Conservation (phyloP, 148 eudicot species). For the Arctostaphylos glauca region DNA sequence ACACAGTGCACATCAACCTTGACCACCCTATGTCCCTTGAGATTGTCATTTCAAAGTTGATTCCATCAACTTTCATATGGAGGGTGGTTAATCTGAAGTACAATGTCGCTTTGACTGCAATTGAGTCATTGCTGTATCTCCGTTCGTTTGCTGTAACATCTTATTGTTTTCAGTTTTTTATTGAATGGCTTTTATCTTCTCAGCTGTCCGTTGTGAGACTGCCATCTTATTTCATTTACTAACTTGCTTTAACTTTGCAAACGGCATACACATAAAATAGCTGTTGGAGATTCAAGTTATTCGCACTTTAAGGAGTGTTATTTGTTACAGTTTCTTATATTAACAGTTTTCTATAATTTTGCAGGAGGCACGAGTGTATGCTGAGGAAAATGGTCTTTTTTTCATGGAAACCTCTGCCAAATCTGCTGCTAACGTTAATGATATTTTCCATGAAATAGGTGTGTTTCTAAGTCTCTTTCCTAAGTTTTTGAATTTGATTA, state of each 20-base stretch:
- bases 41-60: not conserved
- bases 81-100: not conserved
- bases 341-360: not conserved
- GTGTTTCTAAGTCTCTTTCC: slow-evolving; percentile 9
- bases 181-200: not conserved
- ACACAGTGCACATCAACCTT: not conserved
- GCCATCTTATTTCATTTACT: not conserved
- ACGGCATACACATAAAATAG: not conserved
- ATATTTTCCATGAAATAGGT: slow-evolving; percentile 88
- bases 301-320: not conserved
- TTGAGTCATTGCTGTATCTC: not conserved
- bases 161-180: not conserved
- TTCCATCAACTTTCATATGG: not conserved
- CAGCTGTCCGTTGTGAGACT: not conserved
- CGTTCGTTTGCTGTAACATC: not conserved
- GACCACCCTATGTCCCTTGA: not conserved
- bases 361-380: slow-evolving; percentile 84
- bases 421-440: slow-evolving; percentile 86
- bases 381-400: slow-evolving; percentile 88
- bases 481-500: not conserved
- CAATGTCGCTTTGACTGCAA: not conserved
- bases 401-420: slow-evolving; percentile 94
- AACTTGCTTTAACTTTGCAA: not conserved
- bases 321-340: not conserved
- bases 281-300: not conserved